phyloP scores from a whole-genome alignment of 2,329 filamentous ascomycete genomes.

The Aspergillus phoenicis region DNA sequence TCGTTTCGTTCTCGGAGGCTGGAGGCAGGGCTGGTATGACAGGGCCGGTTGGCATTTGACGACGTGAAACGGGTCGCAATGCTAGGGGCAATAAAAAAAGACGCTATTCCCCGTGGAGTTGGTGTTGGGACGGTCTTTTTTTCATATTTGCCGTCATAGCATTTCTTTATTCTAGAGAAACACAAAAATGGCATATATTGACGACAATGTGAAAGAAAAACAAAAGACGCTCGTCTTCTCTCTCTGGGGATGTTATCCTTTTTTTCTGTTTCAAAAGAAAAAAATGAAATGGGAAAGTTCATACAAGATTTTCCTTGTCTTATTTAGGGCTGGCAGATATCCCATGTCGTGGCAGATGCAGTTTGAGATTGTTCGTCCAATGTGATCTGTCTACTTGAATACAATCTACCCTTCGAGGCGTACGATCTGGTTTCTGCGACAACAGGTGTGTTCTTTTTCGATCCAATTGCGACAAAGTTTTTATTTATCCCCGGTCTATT shows the following conservation, averaged over 20 bases:
- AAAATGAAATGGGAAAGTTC: slow-evolving; percentile 31
- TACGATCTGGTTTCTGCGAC: slow-evolving; percentile 4
- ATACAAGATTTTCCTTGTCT: slow-evolving; percentile 44
- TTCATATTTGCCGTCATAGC: slow-evolving; percentile 33
- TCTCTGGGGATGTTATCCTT: slow-evolving; percentile 30
- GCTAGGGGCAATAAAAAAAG: slow-evolving; percentile 34
- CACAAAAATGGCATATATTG: slow-evolving; percentile 23
- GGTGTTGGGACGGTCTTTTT: slow-evolving; percentile 37
- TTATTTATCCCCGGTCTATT: slow-evolving; percentile 14
- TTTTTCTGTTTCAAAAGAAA: slow-evolving; percentile 29
- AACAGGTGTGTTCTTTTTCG: background rate
- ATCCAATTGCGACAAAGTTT: background rate
- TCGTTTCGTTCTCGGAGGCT: slow-evolving; percentile 38
- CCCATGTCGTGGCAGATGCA: slow-evolving; percentile 40
- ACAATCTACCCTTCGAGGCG: slow-evolving; percentile 12
- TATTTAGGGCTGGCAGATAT: slow-evolving; percentile 45
- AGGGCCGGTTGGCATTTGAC: slow-evolving; percentile 38
- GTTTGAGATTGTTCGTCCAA: slow-evolving; percentile 35
- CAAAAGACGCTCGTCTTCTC: slow-evolving; percentile 18
- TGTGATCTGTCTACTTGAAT: slow-evolving; percentile 37
- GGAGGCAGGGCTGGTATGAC: slow-evolving; percentile 42
- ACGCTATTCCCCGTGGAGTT: slow-evolving; percentile 38
- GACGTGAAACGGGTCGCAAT: slow-evolving; percentile 36
- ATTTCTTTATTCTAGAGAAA: slow-evolving; percentile 32
- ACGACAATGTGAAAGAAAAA: slow-evolving; percentile 31